Conservation (phyloP, 441 rosid species). For the Cnidoscolus chayamansa region DNA sequence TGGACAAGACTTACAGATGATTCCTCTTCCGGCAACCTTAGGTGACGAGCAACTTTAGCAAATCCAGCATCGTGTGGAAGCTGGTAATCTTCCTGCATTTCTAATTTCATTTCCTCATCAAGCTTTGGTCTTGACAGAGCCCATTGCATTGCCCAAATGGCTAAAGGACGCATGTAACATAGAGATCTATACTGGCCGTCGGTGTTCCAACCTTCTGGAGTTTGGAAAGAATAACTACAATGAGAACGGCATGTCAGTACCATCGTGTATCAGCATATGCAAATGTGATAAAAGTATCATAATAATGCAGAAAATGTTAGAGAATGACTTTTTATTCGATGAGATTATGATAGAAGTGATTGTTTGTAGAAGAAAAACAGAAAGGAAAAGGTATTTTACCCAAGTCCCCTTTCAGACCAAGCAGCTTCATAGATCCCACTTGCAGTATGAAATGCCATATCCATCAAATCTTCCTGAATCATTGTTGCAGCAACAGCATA, state of each 20-base stretch:
- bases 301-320: neutral
- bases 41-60: slow-evolving; percentile 58
- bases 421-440: slow-evolving; percentile 67
- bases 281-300: neutral
- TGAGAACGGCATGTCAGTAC: slow-evolving; percentile 14
- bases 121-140: slow-evolving; percentile 49
- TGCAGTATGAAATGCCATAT: slow-evolving; percentile 75
- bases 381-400: slow-evolving; percentile 40
- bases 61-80: slow-evolving; percentile 47
- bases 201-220: slow-evolving; percentile 81
- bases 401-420: slow-evolving; percentile 80
- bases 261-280: neutral
- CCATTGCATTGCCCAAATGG: slow-evolving; percentile 97
- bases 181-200: slow-evolving; percentile 59
- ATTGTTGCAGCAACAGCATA: slow-evolving; percentile 85
- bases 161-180: slow-evolving; percentile 84
- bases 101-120: slow-evolving; percentile 19
- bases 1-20: slow-evolving; percentile 44
- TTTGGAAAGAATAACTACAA: slow-evolving; percentile 73
- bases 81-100: slow-evolving; percentile 32
- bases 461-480: slow-evolving; percentile 73
- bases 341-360: too few relatives aligned
- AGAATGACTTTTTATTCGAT: neutral
- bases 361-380: too few relatives aligned
- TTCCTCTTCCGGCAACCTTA: slow-evolving; percentile 48